Percentiles rank a stretch among this genome's conserved stretches.
Conservation (phyloP, 129 eudicot species). For the carrot (Daucus carota) region DH1_v3.0 NC_030386.2:6687501-6688000, state of each 20-base stretch:
- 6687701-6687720: conserved; percentile 73
- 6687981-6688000: conserved; percentile 35
- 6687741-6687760: conserved; percentile 48
- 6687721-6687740: conserved; percentile 59
- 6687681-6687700: conserved; percentile 83
- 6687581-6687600: conserved; percentile 44
- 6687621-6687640: conserved; percentile 61
- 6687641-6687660: conserved; percentile 85
- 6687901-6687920: conserved; percentile 63
- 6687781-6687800: conserved; percentile 80
- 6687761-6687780: conserved; percentile 53
- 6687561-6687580: conserved; percentile 38
- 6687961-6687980: conserved; percentile 35
- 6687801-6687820: conserved; percentile 96
- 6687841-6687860: conserved; percentile 66
- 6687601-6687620: conserved; percentile 60
- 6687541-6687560: conserved; percentile 59
- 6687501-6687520: conserved; percentile 44
- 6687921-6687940: conserved; percentile 86
- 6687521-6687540: conserved; percentile 28
- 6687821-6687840: conserved; percentile 91
- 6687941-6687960: conserved; percentile 39
- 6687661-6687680: conserved; percentile 92
- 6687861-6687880: conserved; percentile 91
- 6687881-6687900: conserved; percentile 41